A percentile compares a stretch with the other conserved stretches of the same genome.
phyloP scores from a whole-genome alignment of 1,284 basidiomycete species.

The Lignosus rhinocerotis region DNA sequence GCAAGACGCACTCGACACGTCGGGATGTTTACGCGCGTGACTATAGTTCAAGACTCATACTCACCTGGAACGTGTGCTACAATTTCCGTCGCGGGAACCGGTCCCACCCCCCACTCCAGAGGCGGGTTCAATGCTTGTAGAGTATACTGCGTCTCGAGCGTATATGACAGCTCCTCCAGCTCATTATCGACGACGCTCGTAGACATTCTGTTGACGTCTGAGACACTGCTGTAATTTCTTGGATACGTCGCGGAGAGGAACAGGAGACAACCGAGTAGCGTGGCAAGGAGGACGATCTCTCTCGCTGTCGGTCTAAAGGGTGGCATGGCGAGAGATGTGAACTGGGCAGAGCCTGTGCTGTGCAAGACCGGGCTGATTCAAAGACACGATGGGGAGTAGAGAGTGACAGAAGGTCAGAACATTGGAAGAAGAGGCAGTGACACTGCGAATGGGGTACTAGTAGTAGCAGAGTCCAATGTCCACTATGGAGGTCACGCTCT shows the following conservation, averaged over 20 bases:
- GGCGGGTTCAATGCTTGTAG: constrained; percentile 29
- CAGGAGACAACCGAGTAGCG: constrained; percentile 49
- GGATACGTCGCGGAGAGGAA: constrained; percentile 37
- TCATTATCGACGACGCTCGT: constrained; percentile 22
- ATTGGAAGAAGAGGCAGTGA: neutral
- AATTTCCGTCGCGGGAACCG: constrained; percentile 58
- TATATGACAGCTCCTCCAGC: constrained; percentile 17
- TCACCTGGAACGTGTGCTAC: constrained; percentile 65
- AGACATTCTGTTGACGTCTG: constrained; percentile 22
- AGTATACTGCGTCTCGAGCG: constrained; percentile 32
- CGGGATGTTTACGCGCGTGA: too few relatives aligned
- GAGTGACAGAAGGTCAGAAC: neutral
- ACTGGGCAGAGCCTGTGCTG: neutral
- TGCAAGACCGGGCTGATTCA: neutral
- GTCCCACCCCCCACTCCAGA: constrained; percentile 35
- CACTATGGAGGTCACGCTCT: too few relatives aligned
- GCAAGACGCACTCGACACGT: neutral
- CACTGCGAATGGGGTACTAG: neutral
- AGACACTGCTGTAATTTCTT: constrained; percentile 18
- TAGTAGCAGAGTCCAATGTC: neutral
- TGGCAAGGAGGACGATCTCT: constrained; percentile 48
- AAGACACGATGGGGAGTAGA: neutral
- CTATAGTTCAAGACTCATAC: constrained; percentile 5
- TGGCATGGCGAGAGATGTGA: constrained; percentile 26
- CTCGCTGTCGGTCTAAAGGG: constrained; percentile 39